Conservation (phyloP, 164 flowering plant genomes). For the Vitis cinerea region DNA sequence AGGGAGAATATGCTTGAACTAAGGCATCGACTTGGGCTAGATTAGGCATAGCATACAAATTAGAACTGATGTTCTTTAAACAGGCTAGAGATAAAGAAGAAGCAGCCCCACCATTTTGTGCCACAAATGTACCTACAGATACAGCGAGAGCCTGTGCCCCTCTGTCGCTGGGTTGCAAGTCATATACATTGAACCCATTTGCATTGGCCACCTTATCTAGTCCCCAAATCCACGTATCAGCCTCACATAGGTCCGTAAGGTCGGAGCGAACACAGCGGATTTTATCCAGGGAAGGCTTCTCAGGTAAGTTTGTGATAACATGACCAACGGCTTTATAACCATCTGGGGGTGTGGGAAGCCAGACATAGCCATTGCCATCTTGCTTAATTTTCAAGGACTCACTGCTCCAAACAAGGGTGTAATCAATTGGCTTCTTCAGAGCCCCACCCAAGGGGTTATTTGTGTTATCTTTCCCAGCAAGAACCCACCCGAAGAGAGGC, state of each 20-base stretch:
- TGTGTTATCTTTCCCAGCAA: constrained; percentile 46
- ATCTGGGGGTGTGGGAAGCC: constrained; percentile 68
- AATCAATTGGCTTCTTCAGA: constrained; percentile 55
- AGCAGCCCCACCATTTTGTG: constrained; percentile 18
- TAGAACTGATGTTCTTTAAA: constrained; percentile 41
- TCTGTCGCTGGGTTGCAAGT: constrained; percentile 41
- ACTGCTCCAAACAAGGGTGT: constrained; percentile 67
- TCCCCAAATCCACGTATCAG: constrained; percentile 57
- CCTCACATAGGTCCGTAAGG: constrained; percentile 50
- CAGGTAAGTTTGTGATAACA: constrained; percentile 52
- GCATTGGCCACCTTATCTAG: constrained; percentile 6
- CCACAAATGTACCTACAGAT: constrained; percentile 51
- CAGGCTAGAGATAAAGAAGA: constrained; percentile 37
- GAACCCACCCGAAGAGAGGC: constrained; percentile 66
- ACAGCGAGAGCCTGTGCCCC: constrained; percentile 58
- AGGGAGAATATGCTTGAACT: constrained; percentile 58
- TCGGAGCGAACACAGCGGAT: constrained; percentile 65
- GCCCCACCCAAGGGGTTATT: constrained; percentile 5
- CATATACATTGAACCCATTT: constrained; percentile 35
- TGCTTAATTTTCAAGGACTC: constrained; percentile 52
- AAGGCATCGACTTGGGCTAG: constrained; percentile 46
- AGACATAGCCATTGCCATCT: constrained; percentile 54
- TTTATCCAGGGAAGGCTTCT: constrained; percentile 68
- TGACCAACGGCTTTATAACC: constrained; percentile 68
- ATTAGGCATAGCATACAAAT: constrained; percentile 55